phyloP scores from a whole-genome alignment of 495 filamentous ascomycete species.

The Neurospora africana region DNA sequence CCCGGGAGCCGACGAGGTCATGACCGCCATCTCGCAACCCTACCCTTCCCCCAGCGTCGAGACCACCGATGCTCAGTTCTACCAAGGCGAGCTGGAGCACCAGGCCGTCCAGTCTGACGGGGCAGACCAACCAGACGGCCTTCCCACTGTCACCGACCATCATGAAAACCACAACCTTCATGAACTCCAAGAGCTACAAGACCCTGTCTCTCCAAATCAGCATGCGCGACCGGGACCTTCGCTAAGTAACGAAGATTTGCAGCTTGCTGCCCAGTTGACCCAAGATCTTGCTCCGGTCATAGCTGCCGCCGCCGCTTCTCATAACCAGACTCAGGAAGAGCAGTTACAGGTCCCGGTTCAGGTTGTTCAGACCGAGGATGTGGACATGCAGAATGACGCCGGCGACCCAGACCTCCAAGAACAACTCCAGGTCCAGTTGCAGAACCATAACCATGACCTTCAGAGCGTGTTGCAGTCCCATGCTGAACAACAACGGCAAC shows the following conservation, averaged over 20 bases:
- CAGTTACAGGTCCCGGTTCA: conserved; percentile 10
- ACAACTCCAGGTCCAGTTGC: conserved; percentile 23
- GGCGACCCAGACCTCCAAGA: conserved; percentile 19
- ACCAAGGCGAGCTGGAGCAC: conserved; percentile 14
- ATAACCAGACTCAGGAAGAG: conserved; percentile 14
- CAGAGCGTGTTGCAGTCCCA: conserved; percentile 13
- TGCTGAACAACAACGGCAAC: conserved; percentile 7
- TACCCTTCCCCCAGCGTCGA: conserved; percentile 21
- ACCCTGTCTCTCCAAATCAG: conserved; percentile 19
- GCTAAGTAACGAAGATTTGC: conserved; percentile 37
- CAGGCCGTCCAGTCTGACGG: conserved; percentile 4
- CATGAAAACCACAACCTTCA: conserved; percentile 15
- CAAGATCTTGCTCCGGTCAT: conserved; percentile 31
- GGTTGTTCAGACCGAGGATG: conserved; percentile 1
- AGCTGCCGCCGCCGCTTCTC: conserved; percentile 11
- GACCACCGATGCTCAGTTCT: conserved; percentile 18
- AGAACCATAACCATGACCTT: conserved; percentile 18
- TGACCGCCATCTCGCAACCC: conserved; percentile 14
- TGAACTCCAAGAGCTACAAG: conserved; percentile 22
- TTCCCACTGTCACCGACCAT: conserved; percentile 7
- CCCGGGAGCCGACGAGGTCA: conserved; percentile 11
- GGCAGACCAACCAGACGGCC: conserved; percentile 8
- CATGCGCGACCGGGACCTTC: conserved; percentile 14
- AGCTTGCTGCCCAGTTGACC: conserved; percentile 42
- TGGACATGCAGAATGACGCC: conserved; percentile 3